Evolutionary conservation across 2,329 filamentous ascomycete genomes (phyloP).

Genomic region (Fusarium torreyae): DNA sequence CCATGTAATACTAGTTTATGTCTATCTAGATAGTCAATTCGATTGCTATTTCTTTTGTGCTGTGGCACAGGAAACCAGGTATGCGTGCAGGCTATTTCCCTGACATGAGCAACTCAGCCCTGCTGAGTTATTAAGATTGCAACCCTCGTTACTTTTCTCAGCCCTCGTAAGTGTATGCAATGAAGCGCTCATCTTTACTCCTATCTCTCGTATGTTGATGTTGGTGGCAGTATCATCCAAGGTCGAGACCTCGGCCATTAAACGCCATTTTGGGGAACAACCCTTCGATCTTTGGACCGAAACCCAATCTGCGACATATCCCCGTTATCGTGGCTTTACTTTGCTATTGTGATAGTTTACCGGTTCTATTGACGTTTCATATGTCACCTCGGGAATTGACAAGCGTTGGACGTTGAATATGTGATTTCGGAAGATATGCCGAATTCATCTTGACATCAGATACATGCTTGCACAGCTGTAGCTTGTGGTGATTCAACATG

Average conservation of each 20-base stretch:
- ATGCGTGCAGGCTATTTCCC: background rate
- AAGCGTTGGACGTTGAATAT: conserved; percentile 6
- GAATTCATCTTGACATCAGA: conserved; percentile 12
- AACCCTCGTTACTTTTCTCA: conserved; percentile 24
- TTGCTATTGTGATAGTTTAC: too few species aligned
- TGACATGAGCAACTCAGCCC: background rate
- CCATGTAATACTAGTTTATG: conserved; percentile 26
- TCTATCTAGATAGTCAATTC: background rate
- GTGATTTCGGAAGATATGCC: conserved; percentile 29
- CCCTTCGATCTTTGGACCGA: background rate
- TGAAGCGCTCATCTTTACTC: background rate
- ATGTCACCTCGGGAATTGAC: conserved; percentile 2
- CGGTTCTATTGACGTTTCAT: conserved; percentile 3
- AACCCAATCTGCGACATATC: conserved; percentile 14
- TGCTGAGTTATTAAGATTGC: conserved; percentile 2
- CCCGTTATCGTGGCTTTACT: conserved; percentile 29
- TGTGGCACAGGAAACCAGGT: too few species aligned
- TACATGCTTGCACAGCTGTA: conserved; percentile 10
- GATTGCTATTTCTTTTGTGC: too few species aligned
- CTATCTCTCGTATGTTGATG: background rate
- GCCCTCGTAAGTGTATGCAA: too few species aligned
- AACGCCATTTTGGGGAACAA: conserved; percentile 8
- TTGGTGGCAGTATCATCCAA: conserved; percentile 3
- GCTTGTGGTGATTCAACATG: too few species aligned
- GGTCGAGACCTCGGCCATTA: conserved; percentile 12